Evolutionary conservation across 257 asterid genomes (phyloP).

Genomic region (Cynanchum wilfordii): DNA sequence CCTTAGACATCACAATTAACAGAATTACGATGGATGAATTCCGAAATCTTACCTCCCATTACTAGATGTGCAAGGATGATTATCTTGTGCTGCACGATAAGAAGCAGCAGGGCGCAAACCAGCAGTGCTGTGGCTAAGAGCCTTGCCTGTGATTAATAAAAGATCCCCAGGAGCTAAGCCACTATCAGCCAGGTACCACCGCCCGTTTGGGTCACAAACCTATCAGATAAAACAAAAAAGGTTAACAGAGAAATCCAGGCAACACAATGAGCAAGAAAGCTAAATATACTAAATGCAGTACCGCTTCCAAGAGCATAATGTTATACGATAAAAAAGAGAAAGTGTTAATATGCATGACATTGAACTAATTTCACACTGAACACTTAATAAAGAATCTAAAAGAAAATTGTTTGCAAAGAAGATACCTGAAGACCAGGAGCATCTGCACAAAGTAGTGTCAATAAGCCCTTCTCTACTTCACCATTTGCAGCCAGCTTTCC

Average conservation of each 20-base stretch:
- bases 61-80: slow-evolving; percentile 32
- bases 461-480: slow-evolving; percentile 81
- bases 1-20: slow-evolving; percentile 14
- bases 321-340: not conserved
- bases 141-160: slow-evolving; percentile 84
- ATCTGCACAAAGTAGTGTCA: slow-evolving; percentile 78
- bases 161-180: slow-evolving; percentile 77
- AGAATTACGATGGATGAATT: slow-evolving; percentile 12
- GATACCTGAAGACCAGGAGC: slow-evolving; percentile 84
- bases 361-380: not conserved
- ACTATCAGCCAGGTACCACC: slow-evolving; percentile 92
- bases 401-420: slow-evolving; percentile 6
- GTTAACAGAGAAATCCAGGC: slow-evolving; percentile 19
- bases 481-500: slow-evolving; percentile 51
- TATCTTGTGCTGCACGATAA: slow-evolving; percentile 51
- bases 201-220: slow-evolving; percentile 95
- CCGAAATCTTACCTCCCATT: slow-evolving; percentile 61
- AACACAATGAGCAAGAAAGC: slow-evolving; percentile 7
- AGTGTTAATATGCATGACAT: not conserved
- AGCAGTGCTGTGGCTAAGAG: slow-evolving; percentile 91
- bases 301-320: not conserved
- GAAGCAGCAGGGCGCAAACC: slow-evolving; percentile 84
- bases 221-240: slow-evolving; percentile 26
- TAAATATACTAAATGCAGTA: slow-evolving; percentile 1
- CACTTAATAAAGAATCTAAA: not conserved